These are phyloP conservation scores for Penicillium fuscoglaucum DNA, from an alignment of 2,329 filamentous ascomycete genomes.

Conservation along the genomic window DNA sequence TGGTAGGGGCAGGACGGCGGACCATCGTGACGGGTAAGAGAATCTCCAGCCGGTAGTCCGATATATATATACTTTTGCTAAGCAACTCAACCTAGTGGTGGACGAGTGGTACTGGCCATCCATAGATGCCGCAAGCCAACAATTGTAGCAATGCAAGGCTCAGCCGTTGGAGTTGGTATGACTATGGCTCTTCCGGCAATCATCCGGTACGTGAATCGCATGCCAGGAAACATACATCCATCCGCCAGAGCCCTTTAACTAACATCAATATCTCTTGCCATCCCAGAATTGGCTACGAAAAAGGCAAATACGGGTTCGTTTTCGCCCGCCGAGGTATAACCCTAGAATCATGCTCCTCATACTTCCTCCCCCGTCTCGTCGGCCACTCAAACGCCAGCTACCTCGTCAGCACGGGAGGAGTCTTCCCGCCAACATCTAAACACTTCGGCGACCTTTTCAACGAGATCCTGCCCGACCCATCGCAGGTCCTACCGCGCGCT, in stretches of 20 bases:
- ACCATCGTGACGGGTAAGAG: constrained; percentile 56
- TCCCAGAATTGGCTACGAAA: constrained; percentile 52
- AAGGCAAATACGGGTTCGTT: constrained; percentile 71
- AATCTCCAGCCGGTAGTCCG: background rate
- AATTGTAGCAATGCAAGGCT: constrained; percentile 57
- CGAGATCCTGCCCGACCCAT: constrained; percentile 59
- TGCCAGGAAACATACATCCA: no score
- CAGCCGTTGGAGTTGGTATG: constrained; percentile 59
- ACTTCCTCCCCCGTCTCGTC: constrained; percentile 69
- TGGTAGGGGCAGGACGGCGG: constrained; percentile 36
- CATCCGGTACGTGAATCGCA: constrained; percentile 42
- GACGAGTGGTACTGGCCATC: constrained; percentile 50
- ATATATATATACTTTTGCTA: constrained; percentile 39
- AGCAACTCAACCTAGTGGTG: constrained; percentile 34
- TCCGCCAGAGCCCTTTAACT: background rate
- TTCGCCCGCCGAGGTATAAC: constrained; percentile 69
- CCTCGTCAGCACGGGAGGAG: constrained; percentile 62
- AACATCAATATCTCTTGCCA: background rate
- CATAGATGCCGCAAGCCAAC: constrained; percentile 59
- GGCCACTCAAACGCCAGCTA: constrained; percentile 48
- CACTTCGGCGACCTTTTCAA: constrained; percentile 61
- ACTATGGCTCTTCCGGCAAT: constrained; percentile 60
- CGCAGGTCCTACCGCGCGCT: constrained; percentile 63
- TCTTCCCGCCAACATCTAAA: constrained; percentile 54
- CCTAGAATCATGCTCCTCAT: constrained; percentile 71